Evolutionary conservation across 495 filamentous ascomycete species (phyloP), one percentile per base, ranked within the genome.

Genomic region (Talaromyces wortmannii): DNA sequence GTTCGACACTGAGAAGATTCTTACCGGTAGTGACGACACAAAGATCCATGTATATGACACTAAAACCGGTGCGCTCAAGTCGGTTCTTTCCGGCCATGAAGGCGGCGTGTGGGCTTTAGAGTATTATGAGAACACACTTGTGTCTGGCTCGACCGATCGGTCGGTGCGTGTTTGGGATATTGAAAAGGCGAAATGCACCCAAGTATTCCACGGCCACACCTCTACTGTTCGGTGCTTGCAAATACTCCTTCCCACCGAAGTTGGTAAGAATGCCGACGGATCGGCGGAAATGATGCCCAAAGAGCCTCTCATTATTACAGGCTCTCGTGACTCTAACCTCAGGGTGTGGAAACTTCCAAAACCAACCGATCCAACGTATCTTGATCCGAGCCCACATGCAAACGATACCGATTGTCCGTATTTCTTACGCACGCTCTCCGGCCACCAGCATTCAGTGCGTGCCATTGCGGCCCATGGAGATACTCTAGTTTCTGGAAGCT

Each of bases 11-110:
- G 94, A 97, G 72, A 97, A 97, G 70, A 96, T 99, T 54, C 76
- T 99, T 55, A 99, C 95, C 10, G 94, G 94, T 31, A 97, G 92
- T 61, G 94, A 99, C 69, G 94, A 99, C 66, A 95, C 91, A 8
- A 87, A 96, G 56, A 99, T 99, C 66, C 91, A 97, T 64, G 92
- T 99, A 44, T 99, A 97, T 66, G 92, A 97, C 63, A 99, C 94
- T 11, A 92, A 92, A 68, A 97, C 91, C 6, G 94, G 94, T 54
- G 87, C 87, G 53, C 70, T 95, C 50, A 83, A 89, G 55, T 87
- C 82, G 52, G 89, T 83, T 40, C 80, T 99, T 5, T 85, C 88
- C 64, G 94, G 94, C 16, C 94, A 99, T 64, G 95, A 99, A 63
- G 94, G 94, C 45, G 94, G 94, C 45, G 94, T 99, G 5, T 99